A percentile compares a stretch with the other conserved stretches of the same genome.
These are phyloP conservation scores for Galerina marginata DNA, from an alignment of 768 basidiomycete species.

Conservation along the genomic window DNA sequence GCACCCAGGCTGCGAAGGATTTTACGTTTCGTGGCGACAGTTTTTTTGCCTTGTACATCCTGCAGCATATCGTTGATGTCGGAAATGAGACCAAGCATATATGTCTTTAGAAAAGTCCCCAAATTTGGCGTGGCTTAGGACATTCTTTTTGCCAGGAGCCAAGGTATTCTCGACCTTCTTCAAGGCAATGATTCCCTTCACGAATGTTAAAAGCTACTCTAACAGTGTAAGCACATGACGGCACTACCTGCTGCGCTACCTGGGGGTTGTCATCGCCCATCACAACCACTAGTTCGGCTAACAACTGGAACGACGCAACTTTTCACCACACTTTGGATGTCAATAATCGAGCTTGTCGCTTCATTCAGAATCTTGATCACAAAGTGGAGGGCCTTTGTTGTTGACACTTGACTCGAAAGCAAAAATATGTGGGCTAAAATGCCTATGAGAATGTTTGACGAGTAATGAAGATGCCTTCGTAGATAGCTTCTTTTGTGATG, in stretches of 20 bases:
- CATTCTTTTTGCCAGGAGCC: conserved; percentile 31
- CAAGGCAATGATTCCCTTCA: conserved; percentile 42
- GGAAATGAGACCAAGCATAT: conserved; percentile 86
- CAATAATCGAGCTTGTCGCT: conserved; percentile 44
- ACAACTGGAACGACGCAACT: conserved; percentile 70
- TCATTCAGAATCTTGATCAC: conserved; percentile 62
- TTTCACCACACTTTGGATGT: conserved; percentile 60
- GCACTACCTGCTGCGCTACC: conserved; percentile 51
- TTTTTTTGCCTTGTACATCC: conserved; percentile 80
- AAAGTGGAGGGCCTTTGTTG: conserved; percentile 65
- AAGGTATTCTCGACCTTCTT: conserved; percentile 54
- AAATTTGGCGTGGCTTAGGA: conserved; percentile 43
- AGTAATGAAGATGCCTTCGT: conserved; percentile 19
- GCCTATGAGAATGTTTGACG: conserved; percentile 52
- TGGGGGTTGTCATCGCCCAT: conserved; percentile 72
- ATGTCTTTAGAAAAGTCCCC: conserved; percentile 66
- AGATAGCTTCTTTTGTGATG: conserved; percentile 64
- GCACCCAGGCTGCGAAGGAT: conserved; percentile 81
- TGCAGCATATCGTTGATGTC: conserved; percentile 87
- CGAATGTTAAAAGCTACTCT: not conserved
- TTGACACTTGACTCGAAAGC: conserved; percentile 56
- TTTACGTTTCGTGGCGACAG: conserved; percentile 68
- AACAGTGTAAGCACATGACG: not conserved
- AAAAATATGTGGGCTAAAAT: conserved; percentile 75
- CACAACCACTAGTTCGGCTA: conserved; percentile 76